Percentiles rank a stretch among this genome's conserved stretches.
Conservation (phyloP, 2,329 filamentous ascomycete species). For the Chaetomium sp. region DNA sequence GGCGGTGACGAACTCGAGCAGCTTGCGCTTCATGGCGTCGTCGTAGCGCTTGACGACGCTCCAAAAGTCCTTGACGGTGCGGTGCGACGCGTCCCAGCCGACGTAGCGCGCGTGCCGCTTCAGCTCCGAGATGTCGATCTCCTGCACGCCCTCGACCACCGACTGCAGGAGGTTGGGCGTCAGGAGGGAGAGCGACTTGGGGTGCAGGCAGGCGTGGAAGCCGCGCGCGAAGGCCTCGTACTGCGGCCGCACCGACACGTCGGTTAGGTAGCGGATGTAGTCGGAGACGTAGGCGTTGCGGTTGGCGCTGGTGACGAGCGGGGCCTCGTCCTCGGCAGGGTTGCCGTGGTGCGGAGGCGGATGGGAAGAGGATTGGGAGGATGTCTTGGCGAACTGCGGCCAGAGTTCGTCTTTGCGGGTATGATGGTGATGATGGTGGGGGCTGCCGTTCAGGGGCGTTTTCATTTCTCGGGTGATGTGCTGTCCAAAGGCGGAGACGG, state of each 20-base stretch:
- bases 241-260: conserved; percentile 75
- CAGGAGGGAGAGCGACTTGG: conserved; percentile 71
- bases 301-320: conserved; percentile 79
- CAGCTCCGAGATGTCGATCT: conserved; percentile 76
- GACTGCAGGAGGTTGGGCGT: conserved; percentile 70
- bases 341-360: conserved; percentile 43
- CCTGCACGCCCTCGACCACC: conserved; percentile 79
- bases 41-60: conserved; percentile 69
- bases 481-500: conserved; percentile 60
- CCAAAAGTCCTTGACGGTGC: conserved; percentile 81
- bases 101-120: conserved; percentile 75
- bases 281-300: conserved; percentile 77
- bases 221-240: conserved; percentile 79
- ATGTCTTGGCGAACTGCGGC: conserved; percentile 33
- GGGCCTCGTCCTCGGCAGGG: conserved; percentile 53
- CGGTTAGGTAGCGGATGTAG: conserved; percentile 82
- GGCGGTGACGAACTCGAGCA: conserved; percentile 94
- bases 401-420: conserved; percentile 25
- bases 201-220: conserved; percentile 74
- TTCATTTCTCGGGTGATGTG: conserved; percentile 61
- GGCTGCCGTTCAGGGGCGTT: neutral
- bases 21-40: conserved; percentile 68
- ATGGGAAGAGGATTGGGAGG: conserved; percentile 17
- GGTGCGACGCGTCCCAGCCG: conserved; percentile 71
- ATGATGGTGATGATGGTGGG: neutral